Conservation (phyloP, 2,329 filamentous ascomycete species). For the Colletotrichum navitas region DNA sequence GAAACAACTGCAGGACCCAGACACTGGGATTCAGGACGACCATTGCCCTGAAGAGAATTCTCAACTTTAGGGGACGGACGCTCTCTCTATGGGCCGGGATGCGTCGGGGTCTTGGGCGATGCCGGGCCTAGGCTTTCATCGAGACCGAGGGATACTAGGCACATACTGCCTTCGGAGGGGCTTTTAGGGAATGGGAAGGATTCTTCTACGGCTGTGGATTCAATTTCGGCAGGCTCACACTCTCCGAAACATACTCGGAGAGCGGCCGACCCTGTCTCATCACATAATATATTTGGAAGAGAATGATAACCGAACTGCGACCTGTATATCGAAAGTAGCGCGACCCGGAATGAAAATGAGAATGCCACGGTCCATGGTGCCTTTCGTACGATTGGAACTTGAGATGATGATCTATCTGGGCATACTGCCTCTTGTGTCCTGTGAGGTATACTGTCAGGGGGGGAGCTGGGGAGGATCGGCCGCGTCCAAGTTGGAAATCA, state of each 20-base stretch:
- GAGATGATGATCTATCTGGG: background rate
- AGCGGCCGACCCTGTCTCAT: background rate
- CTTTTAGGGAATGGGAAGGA: background rate
- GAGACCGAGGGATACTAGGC: background rate
- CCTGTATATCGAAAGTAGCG: slow-evolving; percentile 1
- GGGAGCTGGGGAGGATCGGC: background rate
- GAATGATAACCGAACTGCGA: background rate
- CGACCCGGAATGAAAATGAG: background rate
- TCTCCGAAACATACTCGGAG: background rate
- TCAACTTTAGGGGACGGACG: background rate
- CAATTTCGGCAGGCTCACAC: background rate
- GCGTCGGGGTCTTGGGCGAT: background rate
- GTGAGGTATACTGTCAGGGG: background rate
- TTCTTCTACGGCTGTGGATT: no score
- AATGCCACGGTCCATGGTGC: background rate
- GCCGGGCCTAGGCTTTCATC: background rate
- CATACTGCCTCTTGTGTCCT: background rate
- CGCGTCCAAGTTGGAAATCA: background rate
- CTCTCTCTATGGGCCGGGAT: background rate
- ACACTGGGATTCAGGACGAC: background rate
- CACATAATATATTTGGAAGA: background rate
- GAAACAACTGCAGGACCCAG: background rate
- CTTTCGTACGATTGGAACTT: background rate
- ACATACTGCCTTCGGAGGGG: background rate
- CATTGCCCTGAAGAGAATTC: background rate